A percentile compares a stretch with the other conserved stretches of the same genome.
Conservation (phyloP, 306 rosid genomes). For the Vachellia pachyceras region DNA sequence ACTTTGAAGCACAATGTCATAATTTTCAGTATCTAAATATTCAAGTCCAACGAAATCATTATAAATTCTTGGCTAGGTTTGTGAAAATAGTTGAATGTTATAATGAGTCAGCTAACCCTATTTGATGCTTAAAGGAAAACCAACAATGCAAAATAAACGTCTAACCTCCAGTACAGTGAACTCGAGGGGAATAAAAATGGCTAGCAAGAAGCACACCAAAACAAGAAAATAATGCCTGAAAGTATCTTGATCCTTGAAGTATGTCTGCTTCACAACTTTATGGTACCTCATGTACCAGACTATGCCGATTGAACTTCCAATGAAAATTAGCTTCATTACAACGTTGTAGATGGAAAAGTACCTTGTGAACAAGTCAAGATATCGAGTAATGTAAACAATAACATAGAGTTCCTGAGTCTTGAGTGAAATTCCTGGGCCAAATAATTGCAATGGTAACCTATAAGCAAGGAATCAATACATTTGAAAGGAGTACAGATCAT, state of each 20-base stretch:
- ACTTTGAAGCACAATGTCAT: neutral
- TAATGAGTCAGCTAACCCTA: neutral
- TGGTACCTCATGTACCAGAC: slow-evolving; percentile 55
- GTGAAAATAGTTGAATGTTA: neutral
- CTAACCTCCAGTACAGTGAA: slow-evolving; percentile 13
- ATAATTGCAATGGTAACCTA: neutral
- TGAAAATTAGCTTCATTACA: slow-evolving; percentile 9
- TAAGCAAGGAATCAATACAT: neutral
- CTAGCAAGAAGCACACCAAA: slow-evolving; percentile 8
- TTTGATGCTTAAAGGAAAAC: neutral
- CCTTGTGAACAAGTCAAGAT: slow-evolving; percentile 37
- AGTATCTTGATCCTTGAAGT: slow-evolving; percentile 46
- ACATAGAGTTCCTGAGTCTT: slow-evolving; percentile 53
- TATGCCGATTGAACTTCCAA: slow-evolving; percentile 37
- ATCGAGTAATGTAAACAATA: slow-evolving; percentile 47
- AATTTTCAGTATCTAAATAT: neutral
- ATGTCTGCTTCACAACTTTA: slow-evolving; percentile 50
- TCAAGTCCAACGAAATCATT: neutral
- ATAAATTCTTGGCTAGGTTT: neutral
- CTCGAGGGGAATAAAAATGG: neutral
- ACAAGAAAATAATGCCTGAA: slow-evolving; percentile 20
- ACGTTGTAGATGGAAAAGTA: slow-evolving; percentile 42
- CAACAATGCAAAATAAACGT: neutral
- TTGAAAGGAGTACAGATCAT: neutral
- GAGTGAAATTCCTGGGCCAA: slow-evolving; percentile 46